Base-by-base conservation (phyloP, 2,329 filamentous ascomycete species). In the Ophiostoma ulmi region DNA sequence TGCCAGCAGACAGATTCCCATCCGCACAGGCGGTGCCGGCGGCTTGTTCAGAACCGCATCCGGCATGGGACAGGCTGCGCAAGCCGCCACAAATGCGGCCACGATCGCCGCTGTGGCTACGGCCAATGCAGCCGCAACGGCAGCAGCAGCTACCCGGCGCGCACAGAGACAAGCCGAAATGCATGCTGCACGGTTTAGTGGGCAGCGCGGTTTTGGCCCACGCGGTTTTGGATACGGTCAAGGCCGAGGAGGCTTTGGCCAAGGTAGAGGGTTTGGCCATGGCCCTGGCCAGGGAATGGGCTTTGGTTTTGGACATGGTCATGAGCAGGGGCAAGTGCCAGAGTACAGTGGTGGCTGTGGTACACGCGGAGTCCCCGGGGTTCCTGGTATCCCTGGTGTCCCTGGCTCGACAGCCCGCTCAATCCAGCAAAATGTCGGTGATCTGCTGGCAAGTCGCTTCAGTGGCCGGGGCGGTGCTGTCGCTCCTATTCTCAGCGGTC, bases 381-480 rank as follows among this genome's bases (percentile, higher is more conserved):
- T 66, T 3, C 67, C 66, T 5, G 69, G 61, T 20, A 14, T 65
- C 8, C 35, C 63, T 10, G 63, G 63, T 10, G 48, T 70, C 17
- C 68, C 70, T n/a, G 14, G 61, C 36, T 20, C 20, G 6, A 1
- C 61, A n/a, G 61, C 61, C 13, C 63, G 63, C 20, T 65, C 36
- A 8, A 65, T 65, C 36, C 63, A 65, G 7, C 35, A 65, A 14
- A 39, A 22, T 20, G 63, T 65, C 20, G 63, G 63, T 36, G 63
- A 65, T 11, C 20, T 65, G 35, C 63, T 65, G 6, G 8, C 63
- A 22, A 65, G 36, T 36, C 63, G 63, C 63, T 65, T 65, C 11
- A 22, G 35, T 20, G 63, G 63, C n/a, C 63, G 63, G 22, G 63
- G 35, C 17, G 63, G 63, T 39, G 63, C 63, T n/a, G 63, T 65